phyloP scores from a whole-genome alignment of 768 basidiomycete genomes.

The Leccinellum rugosiceps region DNA sequence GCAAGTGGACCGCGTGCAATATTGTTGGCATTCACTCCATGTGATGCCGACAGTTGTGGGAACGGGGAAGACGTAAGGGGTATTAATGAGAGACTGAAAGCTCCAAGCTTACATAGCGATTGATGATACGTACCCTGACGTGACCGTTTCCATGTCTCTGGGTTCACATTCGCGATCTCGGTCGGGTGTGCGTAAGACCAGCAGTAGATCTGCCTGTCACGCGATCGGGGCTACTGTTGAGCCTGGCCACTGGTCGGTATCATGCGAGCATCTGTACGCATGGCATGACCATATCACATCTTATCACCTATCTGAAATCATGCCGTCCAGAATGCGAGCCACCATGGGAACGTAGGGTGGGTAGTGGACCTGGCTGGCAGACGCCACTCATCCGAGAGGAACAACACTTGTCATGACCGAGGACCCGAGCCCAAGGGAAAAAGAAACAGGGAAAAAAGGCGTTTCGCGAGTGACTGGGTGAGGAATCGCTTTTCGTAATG shows the following conservation, averaged over 20 bases:
- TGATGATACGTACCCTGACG: not conserved
- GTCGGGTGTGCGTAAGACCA: not conserved
- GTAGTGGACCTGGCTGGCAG: not conserved
- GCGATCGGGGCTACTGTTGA: not conserved
- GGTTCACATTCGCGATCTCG: not conserved
- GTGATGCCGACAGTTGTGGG: constrained; percentile 11
- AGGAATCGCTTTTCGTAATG: constrained; percentile 2
- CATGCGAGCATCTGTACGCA: not conserved
- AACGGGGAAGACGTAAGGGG: constrained; percentile 9
- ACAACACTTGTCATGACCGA: not conserved
- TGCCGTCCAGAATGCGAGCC: not conserved
- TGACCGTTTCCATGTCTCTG: constrained; percentile 1
- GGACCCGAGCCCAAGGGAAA: not conserved
- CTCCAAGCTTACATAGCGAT: not conserved
- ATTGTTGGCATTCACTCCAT: constrained; percentile 5
- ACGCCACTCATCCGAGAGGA: constrained; percentile 1
- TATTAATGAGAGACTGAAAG: not conserved
- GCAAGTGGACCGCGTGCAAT: constrained; percentile 11
- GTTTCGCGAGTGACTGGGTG: not conserved
- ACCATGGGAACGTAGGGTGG: not conserved
- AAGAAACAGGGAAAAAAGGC: not conserved
- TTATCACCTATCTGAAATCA: not conserved
- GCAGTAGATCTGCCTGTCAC: not conserved
- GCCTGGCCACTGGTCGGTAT: not conserved
- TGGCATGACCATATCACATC: not conserved